phyloP scores from a whole-genome alignment of 306 rosid species.

The Echinosophora koreensis region DNA sequence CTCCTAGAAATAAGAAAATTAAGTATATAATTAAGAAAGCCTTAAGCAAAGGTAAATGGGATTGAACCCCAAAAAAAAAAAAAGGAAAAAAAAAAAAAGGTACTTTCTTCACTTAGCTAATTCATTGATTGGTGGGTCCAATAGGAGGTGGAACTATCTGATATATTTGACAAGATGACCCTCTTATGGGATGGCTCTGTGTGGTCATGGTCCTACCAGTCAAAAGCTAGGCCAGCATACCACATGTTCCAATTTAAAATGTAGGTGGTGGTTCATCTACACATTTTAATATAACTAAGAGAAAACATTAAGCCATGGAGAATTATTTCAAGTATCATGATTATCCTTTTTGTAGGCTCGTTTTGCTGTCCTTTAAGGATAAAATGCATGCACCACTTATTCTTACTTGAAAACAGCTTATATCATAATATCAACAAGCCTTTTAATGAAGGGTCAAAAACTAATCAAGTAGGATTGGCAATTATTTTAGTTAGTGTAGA shows the following conservation, averaged over 20 bases:
- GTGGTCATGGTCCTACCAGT: slow-evolving; percentile 74
- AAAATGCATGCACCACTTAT: slow-evolving; percentile 43
- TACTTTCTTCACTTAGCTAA: slow-evolving; percentile 40
- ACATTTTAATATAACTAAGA: slow-evolving; percentile 31
- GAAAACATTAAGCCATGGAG: slow-evolving; percentile 33
- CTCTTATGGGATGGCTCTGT: slow-evolving; percentile 66
- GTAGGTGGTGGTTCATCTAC: slow-evolving; percentile 62
- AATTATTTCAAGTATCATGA: slow-evolving; percentile 31
- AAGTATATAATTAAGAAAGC: no score
- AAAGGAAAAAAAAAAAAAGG: background rate
- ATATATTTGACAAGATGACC: slow-evolving; percentile 65
- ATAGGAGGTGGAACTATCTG: slow-evolving; percentile 57
- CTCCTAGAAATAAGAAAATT: no score
- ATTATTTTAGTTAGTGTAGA: slow-evolving; percentile 10
- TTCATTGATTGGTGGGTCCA: slow-evolving; percentile 59
- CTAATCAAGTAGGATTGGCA: slow-evolving; percentile 10
- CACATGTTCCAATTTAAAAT: slow-evolving; percentile 77
- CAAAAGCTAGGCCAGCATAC: slow-evolving; percentile 72
- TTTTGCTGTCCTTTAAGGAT: slow-evolving; percentile 46
- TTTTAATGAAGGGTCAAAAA: slow-evolving; percentile 40
- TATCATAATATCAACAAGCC: slow-evolving; percentile 29
- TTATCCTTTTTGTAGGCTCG: slow-evolving; percentile 37
- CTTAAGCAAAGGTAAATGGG: background rate
- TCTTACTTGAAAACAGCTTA: slow-evolving; percentile 44
- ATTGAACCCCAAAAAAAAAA: no score